Evolutionary conservation across 2,329 filamentous ascomycete genomes (phyloP).

Genomic region (Tolypocladium nubicola): DNA sequence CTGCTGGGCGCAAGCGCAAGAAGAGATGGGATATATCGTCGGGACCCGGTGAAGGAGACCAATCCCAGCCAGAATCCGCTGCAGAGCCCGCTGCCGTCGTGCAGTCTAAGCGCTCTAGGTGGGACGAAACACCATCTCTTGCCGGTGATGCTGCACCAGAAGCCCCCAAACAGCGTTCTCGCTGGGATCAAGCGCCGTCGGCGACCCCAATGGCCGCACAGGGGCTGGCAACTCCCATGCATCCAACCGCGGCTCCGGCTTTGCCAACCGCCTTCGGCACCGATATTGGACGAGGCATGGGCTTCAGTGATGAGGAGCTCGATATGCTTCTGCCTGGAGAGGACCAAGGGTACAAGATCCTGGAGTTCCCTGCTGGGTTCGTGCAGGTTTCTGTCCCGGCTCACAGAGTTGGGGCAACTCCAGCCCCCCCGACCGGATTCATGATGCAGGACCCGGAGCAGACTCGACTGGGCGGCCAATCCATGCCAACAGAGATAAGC

Average conservation of each 20-base stretch:
- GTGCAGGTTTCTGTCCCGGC: conserved; percentile 70
- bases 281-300: conserved; percentile 69
- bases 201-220: conserved; percentile 65
- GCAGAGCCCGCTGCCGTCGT: conserved; percentile 39
- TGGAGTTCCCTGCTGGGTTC: conserved; percentile 86
- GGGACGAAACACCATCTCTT: conserved; percentile 69
- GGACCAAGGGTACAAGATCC: conserved; percentile 82
- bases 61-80: conserved; percentile 32
- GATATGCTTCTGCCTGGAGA: conserved; percentile 83
- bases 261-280: conserved; percentile 61
- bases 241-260: conserved; percentile 50
- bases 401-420: conserved; percentile 63
- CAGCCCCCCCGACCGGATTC: conserved; percentile 72
- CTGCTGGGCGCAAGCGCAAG: conserved; percentile 69
- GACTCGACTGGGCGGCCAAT: conserved; percentile 71
- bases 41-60: conserved; percentile 42
- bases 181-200: conserved; percentile 86
- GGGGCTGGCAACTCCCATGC: conserved; percentile 69
- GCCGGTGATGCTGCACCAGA: conserved; percentile 43
- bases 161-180: conserved; percentile 62
- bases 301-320: conserved; percentile 87
- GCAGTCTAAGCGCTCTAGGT: conserved; percentile 70
- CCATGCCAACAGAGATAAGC: conserved; percentile 88
- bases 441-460: conserved; percentile 96
- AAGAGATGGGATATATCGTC: conserved; percentile 83